Conservation (phyloP, 179 eudicot genomes). For the Amaranthus tricolor region DNA sequence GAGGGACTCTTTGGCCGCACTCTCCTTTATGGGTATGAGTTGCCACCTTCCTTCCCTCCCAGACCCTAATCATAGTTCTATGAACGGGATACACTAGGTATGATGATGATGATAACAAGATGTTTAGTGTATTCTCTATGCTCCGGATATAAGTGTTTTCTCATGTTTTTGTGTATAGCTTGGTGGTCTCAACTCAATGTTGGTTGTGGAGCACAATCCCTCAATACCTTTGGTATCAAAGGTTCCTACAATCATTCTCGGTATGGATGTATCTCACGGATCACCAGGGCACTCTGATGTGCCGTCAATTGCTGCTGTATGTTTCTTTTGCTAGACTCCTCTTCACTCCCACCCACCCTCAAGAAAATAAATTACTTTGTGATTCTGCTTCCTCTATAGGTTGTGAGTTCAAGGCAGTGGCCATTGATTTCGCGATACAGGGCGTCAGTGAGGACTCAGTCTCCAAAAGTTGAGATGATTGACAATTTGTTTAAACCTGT, state of each 20-base stretch:
- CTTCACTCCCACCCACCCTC: neutral
- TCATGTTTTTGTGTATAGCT: constrained; percentile 37
- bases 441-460: constrained; percentile 81
- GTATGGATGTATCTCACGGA: constrained; percentile 94
- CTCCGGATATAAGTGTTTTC: neutral
- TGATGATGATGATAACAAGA: neutral
- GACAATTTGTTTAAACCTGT: constrained; percentile 63
- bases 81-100: too few relatives aligned
- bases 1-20: too few relatives aligned
- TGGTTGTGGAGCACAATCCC: constrained; percentile 50
- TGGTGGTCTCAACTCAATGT: constrained; percentile 77
- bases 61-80: too few relatives aligned
- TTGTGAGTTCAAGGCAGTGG: constrained; percentile 78
- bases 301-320: constrained; percentile 91
- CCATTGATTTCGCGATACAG: constrained; percentile 75
- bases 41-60: too few relatives aligned
- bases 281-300: constrained; percentile 88
- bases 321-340: neutral
- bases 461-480: constrained; percentile 82
- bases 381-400: constrained; percentile 29
- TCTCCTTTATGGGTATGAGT: too few relatives aligned
- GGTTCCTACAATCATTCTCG: constrained; percentile 73
- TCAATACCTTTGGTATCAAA: constrained; percentile 68
- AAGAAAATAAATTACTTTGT: neutral
- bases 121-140: neutral